Evolutionary conservation across 2,329 filamentous ascomycete species (phyloP), one percentile per base, ranked within the genome.

Genomic region (Stachybotrys echinatus): DNA sequence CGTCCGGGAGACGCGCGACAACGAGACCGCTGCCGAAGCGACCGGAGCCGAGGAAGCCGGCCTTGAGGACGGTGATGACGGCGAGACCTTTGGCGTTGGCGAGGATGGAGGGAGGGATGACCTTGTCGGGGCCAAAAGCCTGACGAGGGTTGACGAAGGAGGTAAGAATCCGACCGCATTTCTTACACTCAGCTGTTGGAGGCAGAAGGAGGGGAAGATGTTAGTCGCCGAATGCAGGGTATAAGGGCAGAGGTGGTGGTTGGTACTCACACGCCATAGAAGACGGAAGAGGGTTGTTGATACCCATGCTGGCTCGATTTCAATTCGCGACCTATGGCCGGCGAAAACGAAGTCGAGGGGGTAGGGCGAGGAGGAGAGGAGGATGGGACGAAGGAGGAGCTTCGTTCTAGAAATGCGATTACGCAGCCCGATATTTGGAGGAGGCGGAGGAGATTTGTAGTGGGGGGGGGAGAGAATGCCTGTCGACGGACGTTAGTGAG

Each of bases 141-240:
- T 97, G 92, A 65, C 85, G 83, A 19, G 94, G 94, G 66, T 97
- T 94, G 66, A 97, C 82, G 68, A 99, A 99, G 12, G 92, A 95
- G 43, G 88, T 83, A 59, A 99, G 81, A 63, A 97, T 97, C 77
- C 95, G 96, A 65, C 88, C 88, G 66, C 91, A 94, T 74, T 99
- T 99, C 71, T 88, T 94, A 75, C 94, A 97, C 75, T 99, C 94
- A 75, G 90, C 92, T 96, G 70, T 59, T 31, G 38, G 12, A 12
- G n/a, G 12, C 12, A 7, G 47, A 22, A 27, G 38, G 20, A 34
- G 42, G 43, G 45, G 45, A 48, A 47, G 53, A 43, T 58, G 55
- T 52, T 46, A 51, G 47, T 38, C 22, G 23, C 22, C 49, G 55
- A 52, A 22, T 17, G 17, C 12, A 17, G 38, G 22, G 49, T 52